Evolutionary conservation across 1,284 basidiomycete genomes (phyloP), one percentile per base, ranked within the genome.

Genomic region (Somion occarium): DNA sequence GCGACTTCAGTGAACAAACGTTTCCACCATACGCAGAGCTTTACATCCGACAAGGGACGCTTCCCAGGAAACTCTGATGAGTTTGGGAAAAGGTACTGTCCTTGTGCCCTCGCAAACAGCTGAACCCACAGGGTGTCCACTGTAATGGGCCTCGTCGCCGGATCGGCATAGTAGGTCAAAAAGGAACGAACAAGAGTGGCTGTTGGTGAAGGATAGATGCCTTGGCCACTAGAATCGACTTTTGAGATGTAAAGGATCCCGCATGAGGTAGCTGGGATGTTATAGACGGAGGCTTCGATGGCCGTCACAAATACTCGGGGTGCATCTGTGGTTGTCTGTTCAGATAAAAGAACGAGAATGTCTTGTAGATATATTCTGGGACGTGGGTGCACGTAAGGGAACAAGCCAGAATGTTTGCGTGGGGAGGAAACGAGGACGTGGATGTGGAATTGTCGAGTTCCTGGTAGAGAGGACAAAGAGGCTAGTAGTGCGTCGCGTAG

Each of bases 11-110:
- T 76, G 46, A 93, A 69, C 19, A 89, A 73, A 18, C 79, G 76
- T 64, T 88, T 88, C 96, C 96, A 99, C 96, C 96, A 99, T 45
- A 76, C 83, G 65, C 93, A 94, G 1, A 99, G 78, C 57, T 79
- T 80, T 23, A 85, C 75, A 61, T 98, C 96, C 30, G 79, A 79
- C 47, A 96, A 69, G 1, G 91, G 85, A 22, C 74, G 79, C 72
- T 98, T 98, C 27, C 79, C 79, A 1, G 68, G 42, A 58, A 80
- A 86, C 23, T 93, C 83, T 2, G 82, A 73, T n/a, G 90, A 93
- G 63, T 94, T 93, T 0, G 95, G 91, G 66, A 99, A 98, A 25
- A 99, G 75, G 66, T 99, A 99, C 64, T 98, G 94, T 30, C 73
- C 74, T 69, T 98, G 95, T 1, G 91, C 84, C 18, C 94, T 79